A percentile compares a stretch with the other conserved stretches of the same genome.
phyloP scores from a whole-genome alignment of 2,329 filamentous ascomycete genomes.

The Endocalyx cinctus region DNA sequence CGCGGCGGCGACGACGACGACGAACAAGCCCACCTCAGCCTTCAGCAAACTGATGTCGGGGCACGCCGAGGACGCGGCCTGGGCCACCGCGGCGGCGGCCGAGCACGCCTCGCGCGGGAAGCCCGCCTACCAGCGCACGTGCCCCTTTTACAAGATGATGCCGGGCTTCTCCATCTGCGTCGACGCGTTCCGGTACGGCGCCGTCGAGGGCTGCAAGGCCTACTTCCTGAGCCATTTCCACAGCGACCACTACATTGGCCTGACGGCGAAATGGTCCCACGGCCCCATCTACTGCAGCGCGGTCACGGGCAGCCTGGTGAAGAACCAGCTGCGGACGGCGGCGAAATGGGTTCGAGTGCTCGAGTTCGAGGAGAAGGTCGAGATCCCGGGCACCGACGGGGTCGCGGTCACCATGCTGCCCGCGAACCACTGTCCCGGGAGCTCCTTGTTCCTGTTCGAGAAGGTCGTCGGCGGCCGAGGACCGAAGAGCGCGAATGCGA shows the following conservation, averaged over 20 bases:
- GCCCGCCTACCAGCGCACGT: constrained; percentile 82
- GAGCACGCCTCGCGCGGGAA: constrained; percentile 77
- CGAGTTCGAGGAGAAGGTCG: constrained; percentile 75
- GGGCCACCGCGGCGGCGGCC: constrained; percentile 78
- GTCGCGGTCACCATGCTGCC: constrained; percentile 90
- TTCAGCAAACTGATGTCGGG: constrained; percentile 92
- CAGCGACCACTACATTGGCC: constrained; percentile 92
- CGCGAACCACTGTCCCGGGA: constrained; percentile 95
- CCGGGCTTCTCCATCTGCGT: constrained; percentile 90
- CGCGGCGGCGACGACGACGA: constrained; percentile 33
- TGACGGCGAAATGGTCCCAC: constrained; percentile 84
- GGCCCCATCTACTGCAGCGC: constrained; percentile 96
- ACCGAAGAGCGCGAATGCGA: constrained; percentile 55
- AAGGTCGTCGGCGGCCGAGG: constrained; percentile 65
- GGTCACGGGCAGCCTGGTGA: constrained; percentile 85
- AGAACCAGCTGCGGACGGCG: constrained; percentile 79
- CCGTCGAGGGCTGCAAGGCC: constrained; percentile 84
- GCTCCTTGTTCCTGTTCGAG: constrained; percentile 88
- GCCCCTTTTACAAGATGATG: constrained; percentile 98
- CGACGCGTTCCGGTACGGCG: constrained; percentile 92
- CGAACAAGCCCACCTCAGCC: constrained; percentile 55
- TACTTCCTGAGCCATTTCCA: constrained; percentile 99
- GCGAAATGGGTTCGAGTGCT: constrained; percentile 80
- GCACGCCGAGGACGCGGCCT: constrained; percentile 85
- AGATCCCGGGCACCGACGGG: constrained; percentile 77